phyloP scores from a whole-genome alignment of 192 early-diverging fungal genomes.

The Coemansia sp. region DNA sequence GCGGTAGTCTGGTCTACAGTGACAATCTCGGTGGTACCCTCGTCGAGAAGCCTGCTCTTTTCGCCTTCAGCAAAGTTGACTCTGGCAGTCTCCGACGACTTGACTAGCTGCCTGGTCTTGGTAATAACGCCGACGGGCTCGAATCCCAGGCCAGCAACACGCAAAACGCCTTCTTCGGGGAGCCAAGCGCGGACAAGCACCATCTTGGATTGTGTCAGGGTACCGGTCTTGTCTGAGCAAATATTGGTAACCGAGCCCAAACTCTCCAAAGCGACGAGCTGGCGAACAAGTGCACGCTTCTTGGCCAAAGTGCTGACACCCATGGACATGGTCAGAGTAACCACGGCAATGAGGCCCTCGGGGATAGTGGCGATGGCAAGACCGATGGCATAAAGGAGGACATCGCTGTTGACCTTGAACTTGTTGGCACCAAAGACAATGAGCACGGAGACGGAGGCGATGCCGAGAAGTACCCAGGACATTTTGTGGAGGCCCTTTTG shows the following conservation, averaged over 20 bases:
- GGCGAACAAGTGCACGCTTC: constrained; percentile 85
- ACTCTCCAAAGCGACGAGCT: constrained; percentile 84
- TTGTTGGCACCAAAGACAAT: constrained; percentile 79
- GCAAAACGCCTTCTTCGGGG: constrained; percentile 68
- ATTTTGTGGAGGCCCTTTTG: constrained; percentile 73
- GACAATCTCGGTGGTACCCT: constrained; percentile 16
- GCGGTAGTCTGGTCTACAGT: constrained; percentile 46
- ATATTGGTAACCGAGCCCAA: constrained; percentile 92
- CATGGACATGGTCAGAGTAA: constrained; percentile 91
- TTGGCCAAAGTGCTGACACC: constrained; percentile 87
- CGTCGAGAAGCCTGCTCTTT: constrained; percentile 10
- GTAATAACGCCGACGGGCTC: constrained; percentile 61
- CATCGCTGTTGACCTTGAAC: constrained; percentile 62
- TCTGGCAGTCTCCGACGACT: not conserved
- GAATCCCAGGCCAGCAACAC: constrained; percentile 68
- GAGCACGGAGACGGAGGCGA: constrained; percentile 74
- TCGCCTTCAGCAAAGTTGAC: constrained; percentile 34
- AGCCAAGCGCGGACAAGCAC: constrained; percentile 84
- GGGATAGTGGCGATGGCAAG: constrained; percentile 94
- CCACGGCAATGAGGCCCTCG: constrained; percentile 92
- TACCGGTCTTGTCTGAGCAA: constrained; percentile 96
- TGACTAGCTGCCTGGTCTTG: constrained; percentile 29
- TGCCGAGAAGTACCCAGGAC: constrained; percentile 73
- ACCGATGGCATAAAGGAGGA: constrained; percentile 76
- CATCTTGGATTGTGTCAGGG: constrained; percentile 95